These are phyloP conservation scores for Roridomyces roridus DNA, from an alignment of 768 basidiomycete species.

Conservation along the genomic window DNA sequence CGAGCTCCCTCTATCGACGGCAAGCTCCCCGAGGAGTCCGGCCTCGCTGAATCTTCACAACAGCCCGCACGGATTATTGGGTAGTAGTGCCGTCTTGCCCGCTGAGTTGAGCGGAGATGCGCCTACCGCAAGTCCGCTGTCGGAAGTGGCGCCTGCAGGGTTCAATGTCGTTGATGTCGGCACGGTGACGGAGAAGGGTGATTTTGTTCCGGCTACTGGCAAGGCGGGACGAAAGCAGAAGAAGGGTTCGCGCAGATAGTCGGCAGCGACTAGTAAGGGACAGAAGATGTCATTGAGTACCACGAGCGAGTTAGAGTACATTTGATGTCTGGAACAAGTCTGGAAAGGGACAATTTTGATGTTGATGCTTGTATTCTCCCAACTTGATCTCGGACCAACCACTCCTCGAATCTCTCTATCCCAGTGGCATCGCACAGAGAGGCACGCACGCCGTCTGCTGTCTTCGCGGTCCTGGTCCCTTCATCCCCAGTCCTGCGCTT, in stretches of 20 bases:
- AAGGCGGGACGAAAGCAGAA: not conserved
- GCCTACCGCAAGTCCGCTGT: not conserved
- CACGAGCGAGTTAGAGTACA: not conserved
- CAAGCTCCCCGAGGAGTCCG: conserved; percentile 12
- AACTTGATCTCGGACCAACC: too few species aligned
- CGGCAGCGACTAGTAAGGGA: not conserved
- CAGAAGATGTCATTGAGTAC: not conserved
- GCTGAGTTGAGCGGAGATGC: not conserved
- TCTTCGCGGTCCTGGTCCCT: too few species aligned
- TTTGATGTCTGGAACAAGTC: too few species aligned
- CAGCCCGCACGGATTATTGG: conserved; percentile 10
- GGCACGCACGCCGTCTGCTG: too few species aligned
- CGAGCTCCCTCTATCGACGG: conserved; percentile 16
- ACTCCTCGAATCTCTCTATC: too few species aligned
- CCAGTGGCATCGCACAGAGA: too few species aligned
- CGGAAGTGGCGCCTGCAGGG: not conserved
- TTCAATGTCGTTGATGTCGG: conserved; percentile 7
- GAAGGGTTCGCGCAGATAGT: not conserved
- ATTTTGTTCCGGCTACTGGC: not conserved
- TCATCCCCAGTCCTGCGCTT: too few species aligned
- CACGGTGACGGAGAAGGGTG: not conserved
- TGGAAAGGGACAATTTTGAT: too few species aligned
- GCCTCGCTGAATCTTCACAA: conserved; percentile 9
- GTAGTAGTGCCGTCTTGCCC: not conserved
- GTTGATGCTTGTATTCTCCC: too few species aligned